These are phyloP conservation scores for Graphilbum sp. DNA, from an alignment of 2,329 filamentous ascomycete species.

Conservation along the genomic window DNA sequence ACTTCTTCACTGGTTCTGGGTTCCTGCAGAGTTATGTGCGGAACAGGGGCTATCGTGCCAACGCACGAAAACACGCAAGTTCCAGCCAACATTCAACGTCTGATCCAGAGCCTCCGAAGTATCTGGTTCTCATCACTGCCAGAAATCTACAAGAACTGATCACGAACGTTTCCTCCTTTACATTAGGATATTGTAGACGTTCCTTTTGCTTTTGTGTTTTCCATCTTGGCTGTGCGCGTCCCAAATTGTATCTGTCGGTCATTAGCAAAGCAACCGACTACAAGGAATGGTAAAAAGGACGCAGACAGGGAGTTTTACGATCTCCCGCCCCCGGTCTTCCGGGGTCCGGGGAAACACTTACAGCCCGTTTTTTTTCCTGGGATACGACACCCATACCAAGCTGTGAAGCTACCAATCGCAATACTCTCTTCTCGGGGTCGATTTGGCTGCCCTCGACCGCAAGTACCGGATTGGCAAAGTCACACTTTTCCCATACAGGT, in stretches of 20 bases:
- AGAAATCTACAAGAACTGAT: no score
- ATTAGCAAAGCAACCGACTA: no score
- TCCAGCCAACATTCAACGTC: slow-evolving; percentile 2
- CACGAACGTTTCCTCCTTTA: slow-evolving; percentile 1
- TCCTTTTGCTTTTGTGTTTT: slow-evolving; percentile 50
- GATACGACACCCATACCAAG: slow-evolving; percentile 58
- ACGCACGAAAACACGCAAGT: slow-evolving; percentile 28
- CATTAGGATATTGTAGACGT: slow-evolving; percentile 40
- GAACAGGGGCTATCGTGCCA: slow-evolving; percentile 25
- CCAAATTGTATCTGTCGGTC: slow-evolving; percentile 58
- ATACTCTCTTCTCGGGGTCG: slow-evolving; percentile 65
- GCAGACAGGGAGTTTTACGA: no score
- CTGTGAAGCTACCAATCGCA: slow-evolving; percentile 60
- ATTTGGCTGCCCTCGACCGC: no score
- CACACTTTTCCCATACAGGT: slow-evolving; percentile 75
- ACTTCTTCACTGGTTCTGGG: slow-evolving; percentile 17
- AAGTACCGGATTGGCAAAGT: no score
- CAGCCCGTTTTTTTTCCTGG: slow-evolving; percentile 82
- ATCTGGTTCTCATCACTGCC: slow-evolving; percentile 60
- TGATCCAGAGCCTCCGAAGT: slow-evolving; percentile 44
- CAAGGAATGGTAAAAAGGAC: no score
- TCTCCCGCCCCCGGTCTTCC: no score
- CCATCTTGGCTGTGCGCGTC: slow-evolving; percentile 70
- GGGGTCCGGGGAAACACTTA: slow-evolving; percentile 24
- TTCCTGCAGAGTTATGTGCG: slow-evolving; percentile 10